A percentile compares a stretch with the other conserved stretches of the same genome.
Evolutionary conservation across 2,329 filamentous ascomycete genomes (phyloP).

Genomic region (Didymosphaeria variabile): DNA sequence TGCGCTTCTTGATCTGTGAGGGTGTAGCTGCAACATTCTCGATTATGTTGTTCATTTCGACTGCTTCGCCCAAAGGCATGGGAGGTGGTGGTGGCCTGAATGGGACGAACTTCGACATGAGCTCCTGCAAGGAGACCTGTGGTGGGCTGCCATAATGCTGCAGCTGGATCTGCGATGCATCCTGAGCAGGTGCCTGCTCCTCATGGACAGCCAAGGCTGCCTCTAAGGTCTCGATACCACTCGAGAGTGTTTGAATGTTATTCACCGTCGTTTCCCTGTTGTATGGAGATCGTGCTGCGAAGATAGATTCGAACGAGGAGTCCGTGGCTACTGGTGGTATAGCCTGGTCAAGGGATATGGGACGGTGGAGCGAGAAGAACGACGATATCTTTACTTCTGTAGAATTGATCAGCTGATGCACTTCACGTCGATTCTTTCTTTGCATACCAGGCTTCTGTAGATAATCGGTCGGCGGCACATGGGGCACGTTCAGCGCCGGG

Average conservation of each 20-base stretch:
- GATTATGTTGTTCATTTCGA: constrained; percentile 23
- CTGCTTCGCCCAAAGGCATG: constrained; percentile 60
- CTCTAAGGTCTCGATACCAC: constrained; percentile 52
- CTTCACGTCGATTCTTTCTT: not conserved
- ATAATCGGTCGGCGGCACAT: constrained; percentile 78
- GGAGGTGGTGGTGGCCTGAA: constrained; percentile 88
- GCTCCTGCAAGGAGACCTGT: constrained; percentile 49
- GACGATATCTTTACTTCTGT: constrained; percentile 86
- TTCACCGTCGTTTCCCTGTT: constrained; percentile 58
- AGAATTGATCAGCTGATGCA: constrained; percentile 23
- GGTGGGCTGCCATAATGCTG: constrained; percentile 48
- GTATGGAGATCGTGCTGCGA: constrained; percentile 64
- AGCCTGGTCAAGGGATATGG: constrained; percentile 85
- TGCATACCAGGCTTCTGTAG: constrained; percentile 72
- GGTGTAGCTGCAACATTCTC: constrained; percentile 29
- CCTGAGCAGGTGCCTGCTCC: constrained; percentile 47
- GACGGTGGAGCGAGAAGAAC: constrained; percentile 96
- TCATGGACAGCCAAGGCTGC: constrained; percentile 42
- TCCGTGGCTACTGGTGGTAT: constrained; percentile 76
- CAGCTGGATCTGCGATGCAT: constrained; percentile 44
- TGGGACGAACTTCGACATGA: constrained; percentile 68
- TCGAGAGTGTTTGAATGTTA: constrained; percentile 57
- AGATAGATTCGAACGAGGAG: constrained; percentile 85
- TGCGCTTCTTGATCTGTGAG: constrained; percentile 50
- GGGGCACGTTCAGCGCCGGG: constrained; percentile 63